Conservation (phyloP, 441 rosid genomes). For the Corymbia citriodora region DNA sequence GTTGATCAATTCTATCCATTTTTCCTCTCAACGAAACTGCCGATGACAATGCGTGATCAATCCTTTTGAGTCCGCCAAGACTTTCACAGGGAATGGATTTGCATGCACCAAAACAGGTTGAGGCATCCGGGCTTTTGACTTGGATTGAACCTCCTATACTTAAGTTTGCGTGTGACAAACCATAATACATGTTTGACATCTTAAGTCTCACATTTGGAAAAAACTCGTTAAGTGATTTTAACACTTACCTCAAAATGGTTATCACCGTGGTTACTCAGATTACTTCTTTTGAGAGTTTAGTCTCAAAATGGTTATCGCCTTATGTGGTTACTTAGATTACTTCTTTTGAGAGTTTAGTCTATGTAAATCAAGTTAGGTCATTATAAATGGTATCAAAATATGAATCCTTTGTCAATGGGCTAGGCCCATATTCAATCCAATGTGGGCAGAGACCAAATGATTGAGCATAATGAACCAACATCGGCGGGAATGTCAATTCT, state of each 20-base stretch:
- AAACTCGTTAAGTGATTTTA: not conserved
- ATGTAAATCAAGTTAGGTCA: accelerated
- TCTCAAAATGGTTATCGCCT: too few species aligned
- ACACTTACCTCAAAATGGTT: not conserved
- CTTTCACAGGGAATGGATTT: not conserved
- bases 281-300: too few species aligned
- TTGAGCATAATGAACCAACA: not conserved
- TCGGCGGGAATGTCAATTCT: too few species aligned
- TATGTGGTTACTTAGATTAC: accelerated
- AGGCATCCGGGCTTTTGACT: not conserved
- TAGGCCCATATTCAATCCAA: not conserved
- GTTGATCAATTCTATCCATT: not conserved
- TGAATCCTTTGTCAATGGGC: accelerated
- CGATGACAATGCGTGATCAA: not conserved
- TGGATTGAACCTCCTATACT: not conserved
- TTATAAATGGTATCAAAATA: not conserved
- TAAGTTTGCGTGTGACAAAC: not conserved
- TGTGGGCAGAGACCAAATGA: not conserved
- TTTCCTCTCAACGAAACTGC: not conserved
- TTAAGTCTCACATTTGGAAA: not conserved
- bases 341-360: accelerated
- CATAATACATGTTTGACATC: too few species aligned
- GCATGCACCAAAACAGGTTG: not conserved
- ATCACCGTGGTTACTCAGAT: not conserved
- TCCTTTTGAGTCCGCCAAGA: not conserved